phyloP scores from a whole-genome alignment of 129 eudicot genomes.

The Escallonia rubra region DNA sequence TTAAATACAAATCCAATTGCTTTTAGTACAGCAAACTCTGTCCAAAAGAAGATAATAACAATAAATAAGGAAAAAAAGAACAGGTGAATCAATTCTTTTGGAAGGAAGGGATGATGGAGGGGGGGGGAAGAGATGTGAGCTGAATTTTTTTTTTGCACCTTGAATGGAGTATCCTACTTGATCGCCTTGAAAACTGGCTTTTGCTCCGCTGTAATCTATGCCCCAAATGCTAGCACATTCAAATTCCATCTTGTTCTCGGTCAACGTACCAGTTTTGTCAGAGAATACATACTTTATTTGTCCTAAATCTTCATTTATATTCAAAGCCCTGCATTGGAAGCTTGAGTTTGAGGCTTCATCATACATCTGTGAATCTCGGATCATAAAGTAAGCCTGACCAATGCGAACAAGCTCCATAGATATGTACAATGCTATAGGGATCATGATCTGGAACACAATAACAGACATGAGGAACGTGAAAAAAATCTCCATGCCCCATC shows the following conservation, averaged over 20 bases:
- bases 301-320: conserved; percentile 95
- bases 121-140: neutral
- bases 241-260: conserved; percentile 99
- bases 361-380: conserved; percentile 58
- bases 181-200: conserved; percentile 29
- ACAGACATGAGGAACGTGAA: conserved; percentile 86
- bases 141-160: conserved; percentile 39
- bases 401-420: conserved; percentile 99
- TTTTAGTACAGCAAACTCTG: too few relatives aligned
- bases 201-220: conserved; percentile 53
- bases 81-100: neutral
- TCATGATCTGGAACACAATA: conserved; percentile 93
- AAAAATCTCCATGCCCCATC: conserved; percentile 75
- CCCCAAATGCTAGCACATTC: conserved; percentile 84
- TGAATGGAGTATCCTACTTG: conserved; percentile 41
- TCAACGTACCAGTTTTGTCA: conserved; percentile 92
- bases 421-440: conserved; percentile 92
- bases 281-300: conserved; percentile 93
- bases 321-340: conserved; percentile 90
- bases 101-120: neutral
- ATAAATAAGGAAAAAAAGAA: neutral
- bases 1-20: too few relatives aligned
- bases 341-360: conserved; percentile 63
- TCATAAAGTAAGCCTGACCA: conserved; percentile 98
- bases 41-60: too few relatives aligned